phyloP scores from a whole-genome alignment of 2,329 filamentous ascomycete genomes.

The Endocalyx cinctus region DNA sequence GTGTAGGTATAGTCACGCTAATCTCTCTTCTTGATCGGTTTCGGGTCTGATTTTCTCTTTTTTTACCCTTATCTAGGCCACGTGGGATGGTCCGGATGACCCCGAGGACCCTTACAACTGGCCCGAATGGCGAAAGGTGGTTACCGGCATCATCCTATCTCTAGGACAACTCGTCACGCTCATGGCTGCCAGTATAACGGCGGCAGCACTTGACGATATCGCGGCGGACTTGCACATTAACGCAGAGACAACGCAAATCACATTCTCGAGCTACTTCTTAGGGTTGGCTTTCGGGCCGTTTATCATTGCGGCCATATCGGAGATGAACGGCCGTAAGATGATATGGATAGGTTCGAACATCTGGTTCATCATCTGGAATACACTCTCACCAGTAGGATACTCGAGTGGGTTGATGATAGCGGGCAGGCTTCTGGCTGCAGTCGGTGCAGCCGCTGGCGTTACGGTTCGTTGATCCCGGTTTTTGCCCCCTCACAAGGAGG shows the following conservation, averaged over 20 bases:
- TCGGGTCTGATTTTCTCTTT: too few relatives aligned
- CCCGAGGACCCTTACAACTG: constrained; percentile 18
- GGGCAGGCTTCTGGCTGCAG: constrained; percentile 22
- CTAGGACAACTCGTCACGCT: constrained; percentile 29
- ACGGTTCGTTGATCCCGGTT: constrained; percentile 16
- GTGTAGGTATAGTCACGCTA: too few relatives aligned
- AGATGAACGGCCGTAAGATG: constrained; percentile 29
- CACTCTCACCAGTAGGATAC: constrained; percentile 27
- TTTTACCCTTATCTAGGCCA: constrained; percentile 3
- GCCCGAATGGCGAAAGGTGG: constrained; percentile 11
- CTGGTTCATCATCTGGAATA: constrained; percentile 33
- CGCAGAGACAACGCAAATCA: constrained; percentile 24
- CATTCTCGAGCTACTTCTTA: constrained; percentile 31
- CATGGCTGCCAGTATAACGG: constrained; percentile 34
- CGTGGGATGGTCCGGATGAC: constrained; percentile 19
- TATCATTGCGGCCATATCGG: constrained; percentile 27
- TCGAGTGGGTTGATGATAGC: constrained; percentile 27
- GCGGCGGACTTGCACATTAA: constrained; percentile 25
- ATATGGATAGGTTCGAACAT: constrained; percentile 28
- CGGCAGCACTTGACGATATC: constrained; percentile 29
- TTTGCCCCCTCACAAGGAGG: too few relatives aligned
- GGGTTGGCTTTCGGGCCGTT: constrained; percentile 31
- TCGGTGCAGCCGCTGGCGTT: constrained; percentile 25
- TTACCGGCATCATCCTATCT: constrained; percentile 27
- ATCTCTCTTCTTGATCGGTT: too few relatives aligned